These are phyloP conservation scores for Oryza nivara DNA, from an alignment of 176 grass and related monocot species.

Conservation along the genomic window DNA sequence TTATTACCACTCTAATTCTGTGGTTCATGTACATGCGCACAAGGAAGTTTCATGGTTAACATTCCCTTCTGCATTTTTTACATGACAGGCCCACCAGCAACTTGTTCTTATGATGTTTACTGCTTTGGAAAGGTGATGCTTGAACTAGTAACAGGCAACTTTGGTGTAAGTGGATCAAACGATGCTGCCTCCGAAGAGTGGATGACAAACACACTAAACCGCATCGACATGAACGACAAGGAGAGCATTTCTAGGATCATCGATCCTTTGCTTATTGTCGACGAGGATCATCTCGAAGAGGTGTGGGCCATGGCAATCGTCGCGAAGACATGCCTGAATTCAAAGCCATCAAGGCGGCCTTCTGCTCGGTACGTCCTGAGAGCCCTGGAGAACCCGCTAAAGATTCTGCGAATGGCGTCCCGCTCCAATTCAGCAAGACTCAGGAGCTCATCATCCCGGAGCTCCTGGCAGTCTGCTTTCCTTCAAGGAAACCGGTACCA, in stretches of 20 bases:
- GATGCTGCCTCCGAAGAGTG: conserved; percentile 57
- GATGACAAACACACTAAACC: conserved; percentile 50
- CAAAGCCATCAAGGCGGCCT: conserved; percentile 69
- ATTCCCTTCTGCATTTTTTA: neutral
- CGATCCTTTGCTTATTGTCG: conserved; percentile 66
- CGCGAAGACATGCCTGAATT: conserved; percentile 77
- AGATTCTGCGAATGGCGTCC: conserved; percentile 53
- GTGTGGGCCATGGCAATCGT: conserved; percentile 85
- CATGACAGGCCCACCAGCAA: conserved; percentile 67
- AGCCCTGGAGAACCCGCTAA: conserved; percentile 79
- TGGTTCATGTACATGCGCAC: neutral
- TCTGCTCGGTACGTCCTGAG: conserved; percentile 66
- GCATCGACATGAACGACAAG: conserved; percentile 60
- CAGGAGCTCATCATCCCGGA: conserved; percentile 59
- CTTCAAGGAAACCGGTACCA: conserved; percentile 53
- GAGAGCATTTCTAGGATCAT: conserved; percentile 51
- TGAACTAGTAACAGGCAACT: conserved; percentile 80
- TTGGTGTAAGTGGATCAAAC: conserved; percentile 63
- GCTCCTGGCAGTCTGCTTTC: conserved; percentile 75
- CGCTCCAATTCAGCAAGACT: conserved; percentile 48
- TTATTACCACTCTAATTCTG: neutral
- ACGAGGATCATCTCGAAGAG: conserved; percentile 96
- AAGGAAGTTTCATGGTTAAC: conserved; percentile 13
- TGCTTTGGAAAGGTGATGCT: conserved; percentile 95
- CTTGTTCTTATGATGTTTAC: conserved; percentile 74